Evolutionary conservation across 352 stramenopile genomes (phyloP), one percentile per base, ranked within the genome.

Genomic region (Phytophthora citricola): DNA sequence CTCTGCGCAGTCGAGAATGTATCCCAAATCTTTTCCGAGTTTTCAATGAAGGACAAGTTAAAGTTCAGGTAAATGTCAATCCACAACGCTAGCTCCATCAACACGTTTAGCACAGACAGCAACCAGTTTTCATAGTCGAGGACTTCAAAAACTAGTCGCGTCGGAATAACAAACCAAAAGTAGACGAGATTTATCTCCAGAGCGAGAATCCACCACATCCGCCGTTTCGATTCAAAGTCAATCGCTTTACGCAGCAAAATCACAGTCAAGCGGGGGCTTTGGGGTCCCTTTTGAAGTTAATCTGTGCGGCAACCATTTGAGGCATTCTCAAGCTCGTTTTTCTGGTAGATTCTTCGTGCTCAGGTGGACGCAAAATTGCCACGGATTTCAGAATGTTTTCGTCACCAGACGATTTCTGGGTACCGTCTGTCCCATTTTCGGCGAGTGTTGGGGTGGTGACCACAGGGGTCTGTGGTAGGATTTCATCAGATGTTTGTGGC

Each of bases 1-100:
- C 63, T 55, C 3, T 41, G 17, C 5, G 79, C 74, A 10, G 56
- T 83, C 20, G 55, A 48, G 2, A 41, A 63, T 8, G 83, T 81
- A 58, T 83, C 74, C 36, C 48, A 70, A 56, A 91, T 90, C 54
- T 89, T 91, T 53, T 91, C 80, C 17, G 79, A 71, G 41, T 86
- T 68, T 38, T 82, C 55, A 14, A 78, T 49, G 57, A 73, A 91
- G 0, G 76, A 73, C 24, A 89, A 58, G 40, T 89, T 91, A 8
- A 88, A 75, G 38, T 85, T 89, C 1, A 84, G 17, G 49, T 85
- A 89, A 1, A 89, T 58, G 39, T 89, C 80, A 1, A 58, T 26
- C 71, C 69, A 85, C 20, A 91, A 43, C 0, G 71, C 47, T 1
- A 87, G 9, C 41, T 91, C 80, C 24, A 75, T 75, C 14, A 80